Percentiles rank a stretch among this genome's conserved stretches.
Evolutionary conservation across 140 eudicot species (phyloP).

Genomic region (Erigeron philadelphicus): DNA sequence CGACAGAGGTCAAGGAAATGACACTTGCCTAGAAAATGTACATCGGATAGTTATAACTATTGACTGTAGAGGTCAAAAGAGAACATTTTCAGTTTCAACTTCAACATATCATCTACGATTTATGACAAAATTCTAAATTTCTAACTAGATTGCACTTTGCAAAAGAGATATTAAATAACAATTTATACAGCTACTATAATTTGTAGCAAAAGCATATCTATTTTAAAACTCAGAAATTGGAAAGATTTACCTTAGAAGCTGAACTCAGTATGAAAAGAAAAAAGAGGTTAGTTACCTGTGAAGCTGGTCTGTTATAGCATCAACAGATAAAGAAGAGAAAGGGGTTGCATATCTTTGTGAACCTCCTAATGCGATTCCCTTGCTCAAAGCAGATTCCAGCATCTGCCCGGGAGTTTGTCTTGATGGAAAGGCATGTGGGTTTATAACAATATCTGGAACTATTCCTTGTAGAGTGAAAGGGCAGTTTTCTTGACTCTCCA

Average conservation of each 20-base stretch:
- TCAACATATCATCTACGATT: background rate
- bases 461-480: constrained; percentile 81
- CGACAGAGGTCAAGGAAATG: background rate
- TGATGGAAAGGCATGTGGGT: constrained; percentile 87
- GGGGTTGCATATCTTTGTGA: constrained; percentile 75
- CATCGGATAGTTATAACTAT: background rate
- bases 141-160: background rate
- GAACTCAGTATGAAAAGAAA: background rate
- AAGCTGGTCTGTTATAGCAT: constrained; percentile 80
- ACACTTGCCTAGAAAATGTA: background rate
- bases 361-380: constrained; percentile 88
- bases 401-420: constrained; percentile 89
- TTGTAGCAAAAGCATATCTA: constrained; percentile 3
- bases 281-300: constrained; percentile 48
- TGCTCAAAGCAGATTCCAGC: constrained; percentile 75
- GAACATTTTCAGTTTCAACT: background rate
- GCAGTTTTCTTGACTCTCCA: constrained; percentile 80
- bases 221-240: background rate
- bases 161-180: background rate
- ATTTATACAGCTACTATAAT: background rate
- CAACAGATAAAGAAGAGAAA: constrained; percentile 67
- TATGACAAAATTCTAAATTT: background rate
- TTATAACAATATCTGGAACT: constrained; percentile 91
- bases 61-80: background rate
- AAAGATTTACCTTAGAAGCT: background rate